Conservation (phyloP, 192 early-diverging fungal genomes). For the Rhizophagus sp. region DNA sequence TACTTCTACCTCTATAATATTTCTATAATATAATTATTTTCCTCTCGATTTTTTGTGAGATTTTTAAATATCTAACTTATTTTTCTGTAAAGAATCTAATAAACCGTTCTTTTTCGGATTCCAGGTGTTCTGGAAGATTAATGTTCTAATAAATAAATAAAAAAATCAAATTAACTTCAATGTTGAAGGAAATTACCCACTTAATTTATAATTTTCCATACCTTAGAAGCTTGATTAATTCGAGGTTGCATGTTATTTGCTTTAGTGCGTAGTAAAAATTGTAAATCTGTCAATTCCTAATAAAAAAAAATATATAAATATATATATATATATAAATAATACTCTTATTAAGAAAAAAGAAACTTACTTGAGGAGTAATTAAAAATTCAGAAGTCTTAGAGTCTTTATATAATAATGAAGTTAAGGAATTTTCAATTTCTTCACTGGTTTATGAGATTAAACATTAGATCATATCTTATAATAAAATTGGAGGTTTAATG, state of each 20-base stretch:
- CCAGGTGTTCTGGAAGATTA: too few relatives aligned
- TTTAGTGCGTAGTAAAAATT: constrained; percentile 7
- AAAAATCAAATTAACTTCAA: too few relatives aligned
- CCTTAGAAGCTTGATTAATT: constrained; percentile 3
- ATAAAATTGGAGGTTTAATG: neutral
- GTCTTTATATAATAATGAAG: constrained; percentile 5
- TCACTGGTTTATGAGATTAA: neutral
- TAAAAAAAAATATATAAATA: neutral
- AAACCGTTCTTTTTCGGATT: too few relatives aligned
- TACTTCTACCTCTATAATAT: too few relatives aligned
- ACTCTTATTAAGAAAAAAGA: too few relatives aligned
- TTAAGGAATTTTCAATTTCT: neutral
- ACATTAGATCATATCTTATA: neutral
- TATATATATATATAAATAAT: too few relatives aligned
- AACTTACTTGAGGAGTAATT: constrained; percentile 14
- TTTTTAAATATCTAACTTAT: too few relatives aligned
- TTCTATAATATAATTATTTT: too few relatives aligned
- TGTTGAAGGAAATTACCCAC: too few relatives aligned
- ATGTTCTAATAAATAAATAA: too few relatives aligned
- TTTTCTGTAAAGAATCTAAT: too few relatives aligned
- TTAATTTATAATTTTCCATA: neutral
- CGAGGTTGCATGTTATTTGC: constrained; percentile 1
- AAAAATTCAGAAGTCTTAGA: constrained; percentile 19
- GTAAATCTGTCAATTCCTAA: constrained; percentile 27
- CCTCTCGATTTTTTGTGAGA: too few relatives aligned